Percentiles rank a stretch among this genome's conserved stretches.
These are phyloP conservation scores for Pyrenophora teres DNA, from an alignment of 2,329 filamentous ascomycete species.

Conservation along the genomic window DNA sequence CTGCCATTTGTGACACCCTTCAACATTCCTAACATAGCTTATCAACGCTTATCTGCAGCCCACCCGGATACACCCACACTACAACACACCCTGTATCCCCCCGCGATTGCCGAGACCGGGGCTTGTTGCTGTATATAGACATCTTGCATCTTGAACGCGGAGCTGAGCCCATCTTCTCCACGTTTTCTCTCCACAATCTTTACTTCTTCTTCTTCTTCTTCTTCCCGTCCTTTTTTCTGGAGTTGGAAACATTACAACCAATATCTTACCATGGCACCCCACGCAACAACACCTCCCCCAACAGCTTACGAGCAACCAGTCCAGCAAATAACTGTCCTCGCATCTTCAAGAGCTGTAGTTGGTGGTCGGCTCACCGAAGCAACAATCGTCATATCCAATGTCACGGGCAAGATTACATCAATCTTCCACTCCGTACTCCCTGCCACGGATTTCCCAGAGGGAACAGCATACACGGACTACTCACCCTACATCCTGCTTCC, in stretches of 20 bases:
- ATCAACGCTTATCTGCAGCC: constrained; percentile 44
- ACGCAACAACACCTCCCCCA: constrained; percentile 42
- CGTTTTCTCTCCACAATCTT: constrained; percentile 5
- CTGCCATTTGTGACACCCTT: constrained; percentile 15
- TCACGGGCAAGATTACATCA: constrained; percentile 81
- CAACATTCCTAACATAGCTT: constrained; percentile 26
- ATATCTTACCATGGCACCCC: constrained; percentile 42
- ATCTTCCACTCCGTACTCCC: constrained; percentile 78
- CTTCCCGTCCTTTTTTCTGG: constrained; percentile 9
- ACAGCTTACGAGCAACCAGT: constrained; percentile 31
- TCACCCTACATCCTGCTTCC: constrained; percentile 84
- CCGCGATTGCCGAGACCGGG: constrained; percentile 30
- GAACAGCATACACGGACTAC: constrained; percentile 78
- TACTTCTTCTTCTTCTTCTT: neutral
- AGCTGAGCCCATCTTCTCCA: constrained; percentile 4
- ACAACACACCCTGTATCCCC: constrained; percentile 13
- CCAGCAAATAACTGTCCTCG: constrained; percentile 71
- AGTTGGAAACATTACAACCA: neutral
- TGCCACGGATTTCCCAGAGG: constrained; percentile 71
- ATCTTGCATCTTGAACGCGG: constrained; percentile 18
- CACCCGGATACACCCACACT: constrained; percentile 21
- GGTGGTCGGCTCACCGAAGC: constrained; percentile 77
- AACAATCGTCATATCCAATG: constrained; percentile 77
- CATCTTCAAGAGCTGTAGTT: constrained; percentile 82
- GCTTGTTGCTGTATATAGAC: constrained; percentile 25